A percentile compares a stretch with the other conserved stretches of the same genome.
Conservation (phyloP, 768 basidiomycete genomes). For the Kwoniella dendrophila region DNA sequence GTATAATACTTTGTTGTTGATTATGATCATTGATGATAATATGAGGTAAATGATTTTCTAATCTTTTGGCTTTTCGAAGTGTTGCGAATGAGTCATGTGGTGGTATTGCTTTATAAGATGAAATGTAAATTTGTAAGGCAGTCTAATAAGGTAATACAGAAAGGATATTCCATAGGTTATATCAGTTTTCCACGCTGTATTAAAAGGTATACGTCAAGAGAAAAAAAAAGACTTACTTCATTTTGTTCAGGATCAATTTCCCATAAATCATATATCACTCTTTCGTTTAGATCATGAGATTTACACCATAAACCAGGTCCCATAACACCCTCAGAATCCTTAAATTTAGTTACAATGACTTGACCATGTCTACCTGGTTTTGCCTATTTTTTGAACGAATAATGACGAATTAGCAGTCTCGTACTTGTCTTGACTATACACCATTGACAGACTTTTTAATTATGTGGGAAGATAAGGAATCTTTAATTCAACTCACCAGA, state of each 20-base stretch:
- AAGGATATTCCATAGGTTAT: no score
- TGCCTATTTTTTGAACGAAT: conserved; percentile 68
- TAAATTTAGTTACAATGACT: conserved; percentile 69
- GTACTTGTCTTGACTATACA: no score
- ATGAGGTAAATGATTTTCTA: conserved; percentile 67
- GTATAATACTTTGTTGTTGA: not conserved
- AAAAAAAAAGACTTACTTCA: conserved; percentile 62
- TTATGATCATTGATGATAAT: not conserved
- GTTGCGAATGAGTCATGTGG: conserved; percentile 74
- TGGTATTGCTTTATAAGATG: conserved; percentile 77
- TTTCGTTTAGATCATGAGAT: conserved; percentile 66
- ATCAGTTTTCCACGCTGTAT: no score
- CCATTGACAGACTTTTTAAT: no score
- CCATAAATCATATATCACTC: conserved; percentile 77
- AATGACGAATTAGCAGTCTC: no score
- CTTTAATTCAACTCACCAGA: conserved; percentile 61
- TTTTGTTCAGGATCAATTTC: conserved; percentile 75
- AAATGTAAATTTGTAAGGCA: conserved; percentile 83
- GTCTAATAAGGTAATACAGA: no score
- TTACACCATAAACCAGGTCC: conserved; percentile 75
- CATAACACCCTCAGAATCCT: conserved; percentile 77
- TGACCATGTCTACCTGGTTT: conserved; percentile 75
- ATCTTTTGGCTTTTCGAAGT: conserved; percentile 81
- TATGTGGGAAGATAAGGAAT: no score
- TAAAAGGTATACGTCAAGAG: not conserved